A percentile compares a stretch with the other conserved stretches of the same genome.
Conservation (phyloP, 805 yeast species). For the Ogataea haglerorum region DNA sequence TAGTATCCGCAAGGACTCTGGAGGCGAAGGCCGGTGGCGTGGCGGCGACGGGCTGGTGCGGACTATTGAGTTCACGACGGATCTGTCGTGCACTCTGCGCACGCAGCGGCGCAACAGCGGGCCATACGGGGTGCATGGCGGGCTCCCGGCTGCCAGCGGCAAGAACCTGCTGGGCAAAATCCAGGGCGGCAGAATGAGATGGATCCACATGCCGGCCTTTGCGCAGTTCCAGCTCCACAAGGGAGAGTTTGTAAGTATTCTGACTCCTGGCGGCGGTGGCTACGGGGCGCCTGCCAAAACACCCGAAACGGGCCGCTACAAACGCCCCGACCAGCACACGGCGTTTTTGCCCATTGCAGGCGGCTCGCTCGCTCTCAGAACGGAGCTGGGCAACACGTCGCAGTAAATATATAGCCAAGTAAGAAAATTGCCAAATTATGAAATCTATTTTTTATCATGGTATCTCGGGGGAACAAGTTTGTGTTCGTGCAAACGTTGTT, state of each 20-base stretch:
- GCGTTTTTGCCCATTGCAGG: slow-evolving; percentile 21
- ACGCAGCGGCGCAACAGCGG: slow-evolving; percentile 52
- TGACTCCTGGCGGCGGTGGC: slow-evolving; percentile 48
- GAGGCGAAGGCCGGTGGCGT: slow-evolving; percentile 45
- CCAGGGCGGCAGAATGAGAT: slow-evolving; percentile 26
- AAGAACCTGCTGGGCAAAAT: slow-evolving; percentile 35
- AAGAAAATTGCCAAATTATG: neutral
- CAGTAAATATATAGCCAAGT: slow-evolving; percentile 6
- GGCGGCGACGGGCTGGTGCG: slow-evolving; percentile 53
- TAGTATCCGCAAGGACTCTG: slow-evolving; percentile 41
- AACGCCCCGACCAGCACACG: slow-evolving; percentile 12
- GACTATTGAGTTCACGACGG: slow-evolving; percentile 42
- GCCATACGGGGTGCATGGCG: slow-evolving; percentile 55
- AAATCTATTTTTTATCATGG: slow-evolving; percentile 1
- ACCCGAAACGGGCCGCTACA: slow-evolving; percentile 31
- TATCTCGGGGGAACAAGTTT: slow-evolving; percentile 2
- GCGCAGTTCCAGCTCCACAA: slow-evolving; percentile 40
- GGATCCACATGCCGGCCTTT: slow-evolving; percentile 33
- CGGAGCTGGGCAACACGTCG: slow-evolving; percentile 17
- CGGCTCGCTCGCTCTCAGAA: slow-evolving; percentile 18
- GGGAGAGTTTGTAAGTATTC: slow-evolving; percentile 37
- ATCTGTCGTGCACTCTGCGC: slow-evolving; percentile 40
- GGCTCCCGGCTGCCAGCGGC: slow-evolving; percentile 47
- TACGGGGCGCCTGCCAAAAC: slow-evolving; percentile 37
- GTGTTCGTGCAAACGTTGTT: slow-evolving; percentile 13